Evolutionary conservation across 768 basidiomycete genomes (phyloP), one percentile per base, ranked within the genome.

Genomic region (Leccinum broughii): DNA sequence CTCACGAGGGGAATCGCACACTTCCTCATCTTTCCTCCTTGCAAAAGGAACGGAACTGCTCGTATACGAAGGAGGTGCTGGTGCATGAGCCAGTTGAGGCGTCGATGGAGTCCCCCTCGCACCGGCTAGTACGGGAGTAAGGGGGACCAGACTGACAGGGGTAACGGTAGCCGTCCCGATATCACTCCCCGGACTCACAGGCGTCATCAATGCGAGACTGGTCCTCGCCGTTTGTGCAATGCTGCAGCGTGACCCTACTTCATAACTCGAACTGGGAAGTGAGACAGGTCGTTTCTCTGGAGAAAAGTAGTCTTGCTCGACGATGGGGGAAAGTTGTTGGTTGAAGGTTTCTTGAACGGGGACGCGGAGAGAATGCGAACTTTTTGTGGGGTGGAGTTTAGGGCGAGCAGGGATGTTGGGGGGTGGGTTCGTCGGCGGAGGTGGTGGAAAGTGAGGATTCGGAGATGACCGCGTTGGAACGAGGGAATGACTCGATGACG

Each of bases 261-360:
- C 71, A 46, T 63, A 56, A 56, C 67, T 70, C 4, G 62, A 73
- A 55, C 61, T 71, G 14, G 61, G 72, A 46, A 76, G 70, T 55
- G 74, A 77, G 49, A 55, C 72, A 55, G 76, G 73, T 37, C 75
- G 73, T 60, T 73, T 75, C 53, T 78, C 77, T 0, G 84, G 84
- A 6, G 85, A 84, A 57, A 84, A 68, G 65, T 87, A 87, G 56
- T 87, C 84, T 63, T 82, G 82, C 72, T 89, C 88, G 9, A 78
- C 79, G 44, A 89, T 88, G 0, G 88, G 87, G 2, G 87, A 87
- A 39, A 89, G 79, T 50, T 81, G 86, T 54, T 65, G 67, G 54
- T 62, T 70, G 55, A 63, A 68, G 34, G 63, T 65, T 54, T 66
- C 75, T 34, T 68, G 70, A 22, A 70, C 56, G 28, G 81, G 77